A percentile compares a stretch with the other conserved stretches of the same genome.
Evolutionary conservation across 495 filamentous ascomycete genomes (phyloP).

Genomic region (Xylaria longipes): DNA sequence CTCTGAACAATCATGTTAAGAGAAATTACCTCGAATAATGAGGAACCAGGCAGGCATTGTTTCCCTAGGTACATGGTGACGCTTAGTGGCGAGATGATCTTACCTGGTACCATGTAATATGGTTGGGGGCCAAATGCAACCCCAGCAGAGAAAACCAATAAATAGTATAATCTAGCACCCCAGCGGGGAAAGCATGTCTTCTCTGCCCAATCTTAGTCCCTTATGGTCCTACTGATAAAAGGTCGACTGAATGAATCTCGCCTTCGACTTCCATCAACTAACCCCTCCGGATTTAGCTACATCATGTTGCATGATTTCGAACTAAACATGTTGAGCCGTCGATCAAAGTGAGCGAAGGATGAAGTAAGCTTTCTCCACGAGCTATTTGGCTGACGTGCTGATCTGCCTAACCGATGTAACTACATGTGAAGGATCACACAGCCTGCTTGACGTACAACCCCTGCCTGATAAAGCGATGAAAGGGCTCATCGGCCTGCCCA

Average conservation of each 20-base stretch:
- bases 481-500: neutral
- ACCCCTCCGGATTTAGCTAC: neutral
- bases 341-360: neutral
- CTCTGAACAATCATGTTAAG: neutral
- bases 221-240: neutral
- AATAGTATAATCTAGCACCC: neutral
- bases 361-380: neutral
- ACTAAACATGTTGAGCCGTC: neutral
- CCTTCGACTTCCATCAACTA: neutral
- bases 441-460: neutral
- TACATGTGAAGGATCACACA: neutral
- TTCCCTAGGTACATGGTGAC: neutral
- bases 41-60: neutral
- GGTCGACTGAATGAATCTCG: neutral
- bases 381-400: neutral
- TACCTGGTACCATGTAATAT: neutral
- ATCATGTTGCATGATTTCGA: neutral
- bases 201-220: neutral
- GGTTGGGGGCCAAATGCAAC: conserved; percentile 13
- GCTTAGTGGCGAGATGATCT: neutral
- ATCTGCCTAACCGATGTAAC: neutral
- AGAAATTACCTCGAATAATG: neutral
- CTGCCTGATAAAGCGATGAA: neutral
- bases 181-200: neutral
- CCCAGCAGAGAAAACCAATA: neutral